Percentiles rank a stretch among this genome's conserved stretches.
Conservation (phyloP, 345 rosid species). For the rapeseed (Brassica napus) region Da-Ae NC_063441.1:129001-129500, state of each 20-base stretch:
- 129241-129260: slow-evolving; percentile 91
- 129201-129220: slow-evolving; percentile 53
- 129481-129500: not conserved
- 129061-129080: not conserved
- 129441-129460: slow-evolving; percentile 1
- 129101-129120: not conserved
- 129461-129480: not conserved
- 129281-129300: slow-evolving; percentile 65
- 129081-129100: not conserved
- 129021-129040: too few relatives aligned
- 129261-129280: slow-evolving; percentile 69
- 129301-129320: slow-evolving; percentile 54
- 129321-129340: slow-evolving; percentile 72
- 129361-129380: too few relatives aligned
- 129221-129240: slow-evolving; percentile 62
- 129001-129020: too few relatives aligned
- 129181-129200: slow-evolving; percentile 37
- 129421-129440: slow-evolving; percentile 36
- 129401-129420: slow-evolving; percentile 26
- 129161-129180: slow-evolving; percentile 81
- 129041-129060: slow-evolving; percentile 1
- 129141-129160: slow-evolving; percentile 1
- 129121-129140: not conserved
- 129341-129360: too few relatives aligned
- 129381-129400: too few relatives aligned